Evolutionary conservation across 2,329 filamentous ascomycete genomes (phyloP), one percentile per base, ranked within the genome.

Genomic region (Cladosporium sphaerospermum): DNA sequence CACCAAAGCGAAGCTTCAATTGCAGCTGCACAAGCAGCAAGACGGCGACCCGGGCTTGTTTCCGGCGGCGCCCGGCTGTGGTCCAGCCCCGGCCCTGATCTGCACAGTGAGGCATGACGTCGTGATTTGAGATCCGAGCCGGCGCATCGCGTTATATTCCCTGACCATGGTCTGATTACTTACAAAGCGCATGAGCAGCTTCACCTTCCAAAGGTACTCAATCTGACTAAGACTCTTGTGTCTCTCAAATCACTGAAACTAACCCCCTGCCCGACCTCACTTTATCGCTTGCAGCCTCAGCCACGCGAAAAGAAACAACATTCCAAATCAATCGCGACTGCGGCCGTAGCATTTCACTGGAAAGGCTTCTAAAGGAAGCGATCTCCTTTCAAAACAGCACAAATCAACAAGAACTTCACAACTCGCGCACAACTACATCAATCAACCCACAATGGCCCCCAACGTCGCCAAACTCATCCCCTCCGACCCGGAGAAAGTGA

Each of bases 401-500:
- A 28, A 3, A 36, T 36, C 10, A 36, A 36, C 1, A 36, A 11
- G n/a, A 11, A 36, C 34, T 4, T 36, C 34, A 36, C 34, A 36
- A 36, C 34, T 36, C 10, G 34, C 23, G 4, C 16, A 2, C 11
- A 32, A 37, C 48, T 18, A 2, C 9, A 14, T 19, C 11, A 13
- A 44, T 23, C 41, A 44, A 8, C 32, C 40, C 33, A 34, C 48
- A n/a, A 68, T 69, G 67, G 62, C 67, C 13, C 64, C 65, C 48
- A 37, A 44, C 45, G 59, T 57, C 23, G 32, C 46, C 52, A 71
- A 70, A 53, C 62, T 71, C 54, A 70, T 77, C 16, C 75, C 75
- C 2, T 67, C 68, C n/a, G 84, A 92, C 62, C 90, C 91, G 10
- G 80, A 83, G 14, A 82, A 88, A 64, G 84, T 93, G 58, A 95